These are phyloP conservation scores for Bauhinia variegata DNA, from an alignment of 306 rosid species.

Conservation along the genomic window DNA sequence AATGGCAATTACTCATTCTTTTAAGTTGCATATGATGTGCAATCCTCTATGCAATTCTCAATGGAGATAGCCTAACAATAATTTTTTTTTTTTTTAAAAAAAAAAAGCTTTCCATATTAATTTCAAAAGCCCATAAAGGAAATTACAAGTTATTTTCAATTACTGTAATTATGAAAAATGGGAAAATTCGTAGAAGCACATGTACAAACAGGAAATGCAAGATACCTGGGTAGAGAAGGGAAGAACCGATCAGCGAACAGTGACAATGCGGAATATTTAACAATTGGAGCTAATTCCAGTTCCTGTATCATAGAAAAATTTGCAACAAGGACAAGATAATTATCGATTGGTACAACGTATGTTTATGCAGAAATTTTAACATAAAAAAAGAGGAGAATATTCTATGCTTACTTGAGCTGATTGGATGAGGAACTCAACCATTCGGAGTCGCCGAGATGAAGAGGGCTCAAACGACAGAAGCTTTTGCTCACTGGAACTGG, in stretches of 20 bases:
- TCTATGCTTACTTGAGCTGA: slow-evolving; percentile 56
- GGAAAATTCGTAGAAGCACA: background rate
- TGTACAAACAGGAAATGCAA: background rate
- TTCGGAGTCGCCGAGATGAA: slow-evolving; percentile 41
- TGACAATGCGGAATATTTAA: slow-evolving; percentile 77
- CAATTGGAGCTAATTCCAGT: slow-evolving; percentile 55
- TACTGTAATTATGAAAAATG: background rate
- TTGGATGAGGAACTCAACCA: slow-evolving; percentile 62
- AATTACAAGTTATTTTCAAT: background rate
- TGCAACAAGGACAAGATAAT: background rate
- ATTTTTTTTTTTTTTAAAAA: no score
- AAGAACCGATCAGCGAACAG: slow-evolving; percentile 71
- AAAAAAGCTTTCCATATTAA: no score
- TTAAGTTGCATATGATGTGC: no score
- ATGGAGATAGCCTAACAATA: no score
- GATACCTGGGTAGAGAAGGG: slow-evolving; percentile 52
- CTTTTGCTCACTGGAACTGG: slow-evolving; percentile 3
- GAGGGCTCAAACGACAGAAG: slow-evolving; percentile 29
- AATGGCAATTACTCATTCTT: no score
- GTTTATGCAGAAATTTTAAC: background rate
- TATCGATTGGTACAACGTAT: no score
- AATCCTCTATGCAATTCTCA: no score
- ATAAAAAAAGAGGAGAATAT: background rate
- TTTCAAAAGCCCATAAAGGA: no score
- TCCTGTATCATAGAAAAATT: slow-evolving; percentile 35